phyloP scores from a whole-genome alignment of 2,329 filamentous ascomycete species.

The Pyricularia grisea region DNA sequence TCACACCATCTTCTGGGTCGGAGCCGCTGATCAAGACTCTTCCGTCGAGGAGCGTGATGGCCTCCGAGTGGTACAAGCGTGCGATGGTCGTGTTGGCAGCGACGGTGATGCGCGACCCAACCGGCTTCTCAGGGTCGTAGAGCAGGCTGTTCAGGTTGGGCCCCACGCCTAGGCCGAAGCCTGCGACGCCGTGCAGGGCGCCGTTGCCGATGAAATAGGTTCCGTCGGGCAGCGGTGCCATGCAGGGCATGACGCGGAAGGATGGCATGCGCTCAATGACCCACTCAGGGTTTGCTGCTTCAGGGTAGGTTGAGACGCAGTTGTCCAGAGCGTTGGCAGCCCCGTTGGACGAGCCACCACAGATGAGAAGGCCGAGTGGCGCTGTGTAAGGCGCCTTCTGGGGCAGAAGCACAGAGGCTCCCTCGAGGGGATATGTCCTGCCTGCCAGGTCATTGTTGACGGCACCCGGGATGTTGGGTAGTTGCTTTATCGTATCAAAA shows the following conservation, averaged over 20 bases:
- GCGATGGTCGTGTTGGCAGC: constrained; percentile 47
- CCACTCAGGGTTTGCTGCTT: constrained; percentile 38
- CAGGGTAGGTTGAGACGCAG: constrained; percentile 44
- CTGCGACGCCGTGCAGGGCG: constrained; percentile 38
- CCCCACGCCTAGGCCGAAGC: constrained; percentile 35
- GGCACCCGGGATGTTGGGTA: constrained; percentile 45
- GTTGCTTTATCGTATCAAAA: constrained; percentile 34
- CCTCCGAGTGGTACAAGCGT: constrained; percentile 45
- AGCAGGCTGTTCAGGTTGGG: constrained; percentile 41
- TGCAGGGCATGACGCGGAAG: constrained; percentile 42
- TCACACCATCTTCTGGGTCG: constrained; percentile 27
- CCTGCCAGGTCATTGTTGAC: constrained; percentile 42
- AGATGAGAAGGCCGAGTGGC: constrained; percentile 41
- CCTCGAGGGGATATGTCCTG: constrained; percentile 48
- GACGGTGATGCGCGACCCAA: constrained; percentile 38
- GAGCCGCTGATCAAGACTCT: constrained; percentile 44
- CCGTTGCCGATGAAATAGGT: constrained; percentile 47
- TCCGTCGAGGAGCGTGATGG: constrained; percentile 43
- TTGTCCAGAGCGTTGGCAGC: constrained; percentile 45
- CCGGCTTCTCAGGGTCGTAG: constrained; percentile 40
- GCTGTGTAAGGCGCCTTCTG: constrained; percentile 41
- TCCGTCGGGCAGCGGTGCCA: constrained; percentile 44
- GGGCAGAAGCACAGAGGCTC: constrained; percentile 42
- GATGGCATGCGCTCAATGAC: constrained; percentile 49
- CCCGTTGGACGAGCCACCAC: constrained; percentile 43